Base-by-base conservation (phyloP, 805 yeast species). In the Wickerhamomyces silvicola region DNA sequence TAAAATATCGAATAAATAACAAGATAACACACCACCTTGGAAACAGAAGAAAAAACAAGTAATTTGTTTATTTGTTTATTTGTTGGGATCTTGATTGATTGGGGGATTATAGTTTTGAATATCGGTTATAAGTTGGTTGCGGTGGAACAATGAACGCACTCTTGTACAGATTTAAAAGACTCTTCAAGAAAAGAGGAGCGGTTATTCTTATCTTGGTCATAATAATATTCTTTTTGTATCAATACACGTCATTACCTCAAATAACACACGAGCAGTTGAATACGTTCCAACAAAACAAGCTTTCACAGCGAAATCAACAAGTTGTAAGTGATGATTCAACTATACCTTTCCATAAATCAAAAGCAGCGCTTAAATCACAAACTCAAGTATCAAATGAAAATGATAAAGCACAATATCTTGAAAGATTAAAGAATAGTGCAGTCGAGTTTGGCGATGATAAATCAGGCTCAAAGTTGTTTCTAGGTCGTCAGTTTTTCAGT, bases 401-500 rank as follows among this genome's bases (percentile, higher is more conserved):
- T 19, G 25, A 18, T 4, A 9, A 24, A 16, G 22, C 26, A 10
- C 12, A 18, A 9, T 27, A 35, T 27, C 22, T 35, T 18, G 47
- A 42, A 25, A 45, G 36, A 27, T 35, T 52, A 12, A 47, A 42
- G 28, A 42, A 47, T 23, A 45, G 53, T 1, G 33, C 48, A 2
- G 24, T 45, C 14, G 42, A 48, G 13, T 37, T 52, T 24, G 53
- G 45, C 9, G 46, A 48, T 13, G 66, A 60, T 32, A 53, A 52
- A 24, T 42, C 53, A 17, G 60, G 62, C 0, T 44, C 59, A 7
- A 44, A 57, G 24, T 37, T 64, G 30, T 49, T 50, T 18, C 33
- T 49, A 18, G 68, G 68, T 6, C 69, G 68, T 41, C 48, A 56
- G 14, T 68, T 67, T 38, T 73, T 65, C 45, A 52, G 59, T 16